Base-by-base conservation (phyloP, 129 eudicot species). In the Glebionis coronaria region DNA sequence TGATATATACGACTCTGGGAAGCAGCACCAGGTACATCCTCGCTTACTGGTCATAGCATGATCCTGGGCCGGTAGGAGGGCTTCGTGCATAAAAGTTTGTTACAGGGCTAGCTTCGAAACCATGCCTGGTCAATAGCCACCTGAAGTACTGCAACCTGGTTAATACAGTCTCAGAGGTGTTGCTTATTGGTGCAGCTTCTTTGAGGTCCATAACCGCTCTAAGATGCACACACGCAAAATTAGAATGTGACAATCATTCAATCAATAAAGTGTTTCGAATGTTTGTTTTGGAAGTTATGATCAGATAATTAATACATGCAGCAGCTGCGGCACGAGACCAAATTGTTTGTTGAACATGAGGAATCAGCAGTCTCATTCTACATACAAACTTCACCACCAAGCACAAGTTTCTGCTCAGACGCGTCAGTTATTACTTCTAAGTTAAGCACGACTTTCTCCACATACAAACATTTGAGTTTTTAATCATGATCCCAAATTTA, bases 301-400 rank as follows among this genome's bases (percentile, higher is more conserved):
- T 49, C 54, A 49, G 19, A 14, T 3, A 49, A 49, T 15, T 3
- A 47, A 62, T 86, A 94, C 99, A 97, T 84, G 99, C 99, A 62
- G 95, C 96, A 21, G 98, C 95, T 18, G 98, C 96, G 69, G 99
- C 99, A 66, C 97, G 87, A 50, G 97, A 95, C 97, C 97, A 90
- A 76, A 93, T 94, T 9, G 97, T 87, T 56, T 81, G 87, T 67
- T 80, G 95, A 75, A 89, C 97, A 72, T 42, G 99, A 94, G 75
- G 99, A 74, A 76, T 94, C 99, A 12, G 86, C 97, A 23, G 76
- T 83, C 77, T 94, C 99, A 57, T 88, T 88, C 99, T 95, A 94
- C 99, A 94, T 86, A 80, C 98, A 94, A 54, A 84, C 97, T 80
- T 89, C 95, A 55, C 97, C 97, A 12, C 95, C 97, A 58, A 94